phyloP scores from a whole-genome alignment of 2,329 filamentous ascomycete species.

The Penicillium sp. region DNA sequence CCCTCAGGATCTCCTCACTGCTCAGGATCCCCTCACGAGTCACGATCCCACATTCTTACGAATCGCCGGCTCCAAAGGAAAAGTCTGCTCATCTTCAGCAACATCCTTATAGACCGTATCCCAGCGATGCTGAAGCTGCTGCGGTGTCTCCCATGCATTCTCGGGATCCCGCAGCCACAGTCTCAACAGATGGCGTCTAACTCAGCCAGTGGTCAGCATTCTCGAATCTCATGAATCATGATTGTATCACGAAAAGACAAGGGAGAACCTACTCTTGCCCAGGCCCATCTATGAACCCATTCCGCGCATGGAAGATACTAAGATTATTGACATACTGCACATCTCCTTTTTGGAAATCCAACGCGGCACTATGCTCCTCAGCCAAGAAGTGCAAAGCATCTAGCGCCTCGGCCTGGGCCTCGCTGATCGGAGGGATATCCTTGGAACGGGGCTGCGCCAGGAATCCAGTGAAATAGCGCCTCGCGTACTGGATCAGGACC shows the following conservation, averaged over 20 bases:
- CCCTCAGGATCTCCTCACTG: no score
- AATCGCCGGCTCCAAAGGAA: conserved; percentile 43
- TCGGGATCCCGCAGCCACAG: conserved; percentile 50
- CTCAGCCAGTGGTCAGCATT: conserved; percentile 3
- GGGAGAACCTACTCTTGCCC: conserved; percentile 36
- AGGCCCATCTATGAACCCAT: conserved; percentile 43
- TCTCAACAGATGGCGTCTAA: conserved; percentile 46
- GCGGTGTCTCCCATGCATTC: conserved; percentile 45
- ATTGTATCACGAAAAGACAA: neutral
- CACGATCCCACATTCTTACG: conserved; percentile 22
- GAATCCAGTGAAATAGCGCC: conserved; percentile 55
- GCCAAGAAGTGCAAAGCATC: conserved; percentile 51
- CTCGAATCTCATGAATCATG: no score
- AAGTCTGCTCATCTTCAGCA: conserved; percentile 39
- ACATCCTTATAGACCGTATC: conserved; percentile 43
- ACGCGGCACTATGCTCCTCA: conserved; percentile 41
- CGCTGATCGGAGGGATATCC: conserved; percentile 48
- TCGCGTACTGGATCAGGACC: conserved; percentile 58
- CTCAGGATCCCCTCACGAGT: no score
- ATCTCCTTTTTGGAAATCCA: conserved; percentile 50
- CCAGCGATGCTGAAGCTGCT: conserved; percentile 38
- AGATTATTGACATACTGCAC: conserved; percentile 54
- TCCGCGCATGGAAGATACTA: conserved; percentile 50
- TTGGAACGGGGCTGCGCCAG: conserved; percentile 41
- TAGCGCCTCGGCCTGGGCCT: conserved; percentile 53